Conservation (phyloP, 495 filamentous ascomycete genomes). For the Neurospora tetraspora region DNA sequence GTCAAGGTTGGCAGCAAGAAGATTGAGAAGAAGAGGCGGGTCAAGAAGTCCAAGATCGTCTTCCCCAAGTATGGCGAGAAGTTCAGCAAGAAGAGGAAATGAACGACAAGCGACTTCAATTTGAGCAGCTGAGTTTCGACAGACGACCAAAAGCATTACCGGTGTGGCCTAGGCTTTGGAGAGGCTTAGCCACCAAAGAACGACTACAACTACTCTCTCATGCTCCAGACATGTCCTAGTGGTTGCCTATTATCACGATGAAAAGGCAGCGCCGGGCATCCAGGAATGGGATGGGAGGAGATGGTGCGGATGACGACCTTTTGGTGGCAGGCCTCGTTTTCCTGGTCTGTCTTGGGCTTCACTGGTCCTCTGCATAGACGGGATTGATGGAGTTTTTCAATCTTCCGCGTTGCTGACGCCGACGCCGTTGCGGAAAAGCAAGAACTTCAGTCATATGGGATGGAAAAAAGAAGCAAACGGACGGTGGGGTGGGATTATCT, state of each 20-base stretch:
- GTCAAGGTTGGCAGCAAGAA: slow-evolving; percentile 26
- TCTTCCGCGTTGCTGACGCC: neutral
- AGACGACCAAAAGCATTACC: neutral
- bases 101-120: slow-evolving; percentile 1
- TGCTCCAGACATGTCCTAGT: neutral
- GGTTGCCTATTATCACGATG: neutral
- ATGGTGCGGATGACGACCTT: neutral
- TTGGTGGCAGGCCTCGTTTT: neutral
- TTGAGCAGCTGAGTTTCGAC: neutral
- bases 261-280: neutral
- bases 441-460: neutral
- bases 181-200: neutral
- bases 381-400: neutral
- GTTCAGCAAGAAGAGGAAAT: slow-evolving; percentile 33
- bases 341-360: neutral
- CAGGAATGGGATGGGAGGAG: neutral
- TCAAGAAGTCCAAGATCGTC: slow-evolving; percentile 41
- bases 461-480: neutral
- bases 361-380: neutral
- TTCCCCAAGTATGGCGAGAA: slow-evolving; percentile 42
- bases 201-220: neutral
- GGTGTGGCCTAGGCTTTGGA: neutral
- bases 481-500: neutral
- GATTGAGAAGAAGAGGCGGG: slow-evolving; percentile 33
- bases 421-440: neutral